phyloP scores from a whole-genome alignment of 1,284 basidiomycete species.

The Cystobasidiaceae sp. region DNA sequence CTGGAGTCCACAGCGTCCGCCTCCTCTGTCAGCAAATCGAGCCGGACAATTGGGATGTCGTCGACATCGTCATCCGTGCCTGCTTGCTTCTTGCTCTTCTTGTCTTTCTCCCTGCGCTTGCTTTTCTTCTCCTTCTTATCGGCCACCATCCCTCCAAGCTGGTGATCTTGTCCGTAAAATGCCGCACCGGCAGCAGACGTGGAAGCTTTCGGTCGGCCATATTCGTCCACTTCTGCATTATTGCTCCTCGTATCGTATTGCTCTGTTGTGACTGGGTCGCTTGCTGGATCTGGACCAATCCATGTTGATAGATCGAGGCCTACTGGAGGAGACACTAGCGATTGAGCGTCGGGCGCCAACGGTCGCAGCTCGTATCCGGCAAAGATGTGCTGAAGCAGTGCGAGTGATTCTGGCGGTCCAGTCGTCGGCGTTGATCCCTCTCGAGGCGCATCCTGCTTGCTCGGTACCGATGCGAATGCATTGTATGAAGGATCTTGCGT shows the following conservation, averaged over 20 bases:
- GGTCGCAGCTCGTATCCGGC: slow-evolving; percentile 76
- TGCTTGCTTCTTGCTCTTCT: slow-evolving; percentile 56
- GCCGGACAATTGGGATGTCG: slow-evolving; percentile 72
- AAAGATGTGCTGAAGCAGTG: slow-evolving; percentile 77
- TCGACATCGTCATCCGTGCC: slow-evolving; percentile 63
- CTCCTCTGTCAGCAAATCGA: slow-evolving; percentile 56
- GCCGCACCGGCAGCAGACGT: slow-evolving; percentile 38
- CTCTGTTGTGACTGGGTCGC: slow-evolving; percentile 54
- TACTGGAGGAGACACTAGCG: slow-evolving; percentile 70
- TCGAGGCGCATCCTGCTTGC: neutral
- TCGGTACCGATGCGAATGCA: neutral
- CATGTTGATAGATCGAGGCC: slow-evolving; percentile 78
- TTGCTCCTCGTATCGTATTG: slow-evolving; percentile 50
- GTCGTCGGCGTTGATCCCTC: too few species aligned
- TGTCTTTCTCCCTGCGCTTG: too few species aligned
- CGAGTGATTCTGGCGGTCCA: slow-evolving; percentile 74
- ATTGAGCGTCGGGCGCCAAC: slow-evolving; percentile 73
- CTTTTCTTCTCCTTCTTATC: too few species aligned
- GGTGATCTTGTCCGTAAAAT: slow-evolving; percentile 47
- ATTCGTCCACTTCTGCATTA: slow-evolving; percentile 46
- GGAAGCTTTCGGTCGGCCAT: slow-evolving; percentile 44
- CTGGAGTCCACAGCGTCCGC: slow-evolving; percentile 23
- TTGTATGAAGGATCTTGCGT: neutral
- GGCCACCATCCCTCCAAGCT: too few species aligned
- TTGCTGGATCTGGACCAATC: slow-evolving; percentile 44